Conservation (phyloP, 768 basidiomycete species). For the Serendipita sp. region DNA sequence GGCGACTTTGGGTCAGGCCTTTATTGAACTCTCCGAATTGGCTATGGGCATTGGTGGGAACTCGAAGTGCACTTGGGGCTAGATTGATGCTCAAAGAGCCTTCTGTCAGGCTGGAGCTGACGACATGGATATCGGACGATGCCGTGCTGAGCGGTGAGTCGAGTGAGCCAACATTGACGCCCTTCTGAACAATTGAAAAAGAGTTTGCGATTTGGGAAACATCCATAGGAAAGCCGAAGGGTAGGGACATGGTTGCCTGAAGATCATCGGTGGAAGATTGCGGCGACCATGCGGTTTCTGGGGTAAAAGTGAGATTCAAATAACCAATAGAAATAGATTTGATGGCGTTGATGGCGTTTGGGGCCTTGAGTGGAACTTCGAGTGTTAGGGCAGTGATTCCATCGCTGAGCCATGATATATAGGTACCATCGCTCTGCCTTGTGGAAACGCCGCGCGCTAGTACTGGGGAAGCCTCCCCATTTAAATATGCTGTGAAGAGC, state of each 20-base stretch:
- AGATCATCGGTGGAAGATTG: conserved; percentile 41
- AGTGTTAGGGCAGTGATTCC: conserved; percentile 43
- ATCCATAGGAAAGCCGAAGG: conserved; percentile 49
- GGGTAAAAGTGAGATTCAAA: conserved; percentile 39
- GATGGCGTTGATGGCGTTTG: conserved; percentile 43
- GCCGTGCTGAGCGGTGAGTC: conserved; percentile 45
- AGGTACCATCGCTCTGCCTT: conserved; percentile 35
- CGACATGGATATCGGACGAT: conserved; percentile 38
- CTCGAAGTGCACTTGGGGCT: conserved; percentile 32
- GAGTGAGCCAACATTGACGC: conserved; percentile 25
- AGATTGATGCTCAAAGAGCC: conserved; percentile 54
- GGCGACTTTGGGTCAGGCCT: not conserved
- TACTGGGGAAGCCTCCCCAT: conserved; percentile 41
- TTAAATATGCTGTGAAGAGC: conserved; percentile 57
- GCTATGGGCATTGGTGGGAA: conserved; percentile 30
- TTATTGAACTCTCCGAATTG: conserved; percentile 37
- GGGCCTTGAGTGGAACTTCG: conserved; percentile 42
- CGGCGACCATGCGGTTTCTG: conserved; percentile 40
- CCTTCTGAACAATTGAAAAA: conserved; percentile 43
- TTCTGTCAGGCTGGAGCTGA: conserved; percentile 36
- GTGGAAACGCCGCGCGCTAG: conserved; percentile 45
- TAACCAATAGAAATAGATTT: conserved; percentile 44
- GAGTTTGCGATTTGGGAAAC: conserved; percentile 48
- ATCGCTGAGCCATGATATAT: conserved; percentile 49
- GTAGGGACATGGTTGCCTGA: conserved; percentile 41